Conservation (phyloP, 305 asterid species). For the Fraxinus ornus region DNA sequence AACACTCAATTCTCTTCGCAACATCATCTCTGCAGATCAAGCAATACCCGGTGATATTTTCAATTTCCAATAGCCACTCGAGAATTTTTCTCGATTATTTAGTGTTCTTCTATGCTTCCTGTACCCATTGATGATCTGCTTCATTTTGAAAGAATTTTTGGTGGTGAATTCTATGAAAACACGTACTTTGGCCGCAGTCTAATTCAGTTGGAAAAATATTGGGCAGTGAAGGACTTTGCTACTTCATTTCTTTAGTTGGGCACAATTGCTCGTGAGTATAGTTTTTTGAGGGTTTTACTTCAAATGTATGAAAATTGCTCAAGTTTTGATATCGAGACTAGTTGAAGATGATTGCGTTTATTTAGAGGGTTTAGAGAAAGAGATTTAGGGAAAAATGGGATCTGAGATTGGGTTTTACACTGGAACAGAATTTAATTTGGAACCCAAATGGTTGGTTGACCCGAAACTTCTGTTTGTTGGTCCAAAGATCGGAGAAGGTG, state of each 20-base stretch:
- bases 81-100: background rate
- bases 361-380: constrained; percentile 19
- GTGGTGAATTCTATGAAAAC: constrained; percentile 12
- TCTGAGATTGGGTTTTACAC: constrained; percentile 67
- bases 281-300: constrained; percentile 30
- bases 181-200: constrained; percentile 28
- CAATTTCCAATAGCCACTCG: background rate
- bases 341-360: constrained; percentile 25
- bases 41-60: constrained; percentile 23
- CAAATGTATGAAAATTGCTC: constrained; percentile 25
- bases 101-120: constrained; percentile 4
- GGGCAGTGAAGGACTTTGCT: constrained; percentile 12
- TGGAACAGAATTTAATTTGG: constrained; percentile 66
- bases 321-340: constrained; percentile 38
- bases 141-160: background rate
- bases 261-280: constrained; percentile 6
- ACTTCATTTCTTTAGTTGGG: constrained; percentile 15
- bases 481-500: constrained; percentile 97
- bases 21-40: constrained; percentile 64
- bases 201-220: constrained; percentile 10
- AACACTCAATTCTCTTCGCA: constrained; percentile 59
- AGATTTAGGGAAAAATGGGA: constrained; percentile 47
- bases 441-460: constrained; percentile 81
- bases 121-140: constrained; percentile 18
- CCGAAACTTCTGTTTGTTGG: constrained; percentile 92